phyloP scores from a whole-genome alignment of 2,329 filamentous ascomycete genomes.

The Fusarium sp. region DNA sequence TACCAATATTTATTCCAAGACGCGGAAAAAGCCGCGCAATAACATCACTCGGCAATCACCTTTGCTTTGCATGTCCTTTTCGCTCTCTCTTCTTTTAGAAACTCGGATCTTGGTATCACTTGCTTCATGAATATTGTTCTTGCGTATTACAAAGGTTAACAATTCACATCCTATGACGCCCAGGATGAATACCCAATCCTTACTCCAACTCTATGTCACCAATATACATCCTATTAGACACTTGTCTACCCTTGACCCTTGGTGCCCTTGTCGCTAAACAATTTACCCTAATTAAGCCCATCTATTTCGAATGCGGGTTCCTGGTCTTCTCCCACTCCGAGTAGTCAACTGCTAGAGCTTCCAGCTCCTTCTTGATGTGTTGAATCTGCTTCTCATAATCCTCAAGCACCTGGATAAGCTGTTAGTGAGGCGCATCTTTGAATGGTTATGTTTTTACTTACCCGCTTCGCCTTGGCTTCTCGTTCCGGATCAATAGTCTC shows the following conservation, averaged over 20 bases:
- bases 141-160: conserved; percentile 29
- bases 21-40: conserved; percentile 30
- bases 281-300: conserved; percentile 16
- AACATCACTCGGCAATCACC: conserved; percentile 28
- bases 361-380: conserved; percentile 79
- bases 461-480: conserved; percentile 79
- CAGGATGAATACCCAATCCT: conserved; percentile 39
- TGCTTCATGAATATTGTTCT: conserved; percentile 24
- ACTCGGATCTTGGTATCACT: conserved; percentile 7
- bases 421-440: conserved; percentile 27
- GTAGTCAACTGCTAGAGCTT: conserved; percentile 69
- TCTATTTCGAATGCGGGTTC: conserved; percentile 53
- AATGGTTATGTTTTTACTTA: conserved; percentile 52
- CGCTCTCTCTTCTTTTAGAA: not conserved
- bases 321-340: conserved; percentile 66
- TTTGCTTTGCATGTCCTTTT: conserved; percentile 5
- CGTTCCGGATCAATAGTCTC: conserved; percentile 75
- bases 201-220: conserved; percentile 37
- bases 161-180: conserved; percentile 38
- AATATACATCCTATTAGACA: conserved; percentile 38
- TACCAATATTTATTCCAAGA: conserved; percentile 38
- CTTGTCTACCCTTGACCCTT: conserved; percentile 11
- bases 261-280: not conserved
- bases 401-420: conserved; percentile 72
- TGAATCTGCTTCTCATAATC: conserved; percentile 85